Conservation (phyloP, 2,329 filamentous ascomycete genomes). For the Nemania sp. region DNA sequence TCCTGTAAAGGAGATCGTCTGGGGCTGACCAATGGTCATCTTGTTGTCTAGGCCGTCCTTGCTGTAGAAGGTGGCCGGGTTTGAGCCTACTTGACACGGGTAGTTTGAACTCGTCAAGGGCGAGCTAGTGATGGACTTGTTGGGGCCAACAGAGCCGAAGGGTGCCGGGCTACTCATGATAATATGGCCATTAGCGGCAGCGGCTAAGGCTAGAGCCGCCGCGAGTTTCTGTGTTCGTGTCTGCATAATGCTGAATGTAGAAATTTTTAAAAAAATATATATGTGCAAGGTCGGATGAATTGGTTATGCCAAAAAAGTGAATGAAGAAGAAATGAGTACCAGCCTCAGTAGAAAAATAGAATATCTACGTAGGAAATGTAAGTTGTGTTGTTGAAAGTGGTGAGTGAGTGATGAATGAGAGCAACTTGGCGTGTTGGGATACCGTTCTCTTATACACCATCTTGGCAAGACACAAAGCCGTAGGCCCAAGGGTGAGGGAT, state of each 20-base stretch:
- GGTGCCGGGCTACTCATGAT: constrained; percentile 64
- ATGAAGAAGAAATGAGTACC: constrained; percentile 32
- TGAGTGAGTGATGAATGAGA: constrained; percentile 13
- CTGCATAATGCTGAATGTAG: constrained; percentile 55
- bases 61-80: constrained; percentile 48
- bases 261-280: constrained; percentile 9
- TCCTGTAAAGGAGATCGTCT: constrained; percentile 68
- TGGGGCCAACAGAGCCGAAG: constrained; percentile 54
- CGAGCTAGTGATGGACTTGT: constrained; percentile 60
- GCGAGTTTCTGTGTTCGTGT: constrained; percentile 47
- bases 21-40: constrained; percentile 55
- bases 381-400: constrained; percentile 1
- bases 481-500: background rate
- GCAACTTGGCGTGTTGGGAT: constrained; percentile 8
- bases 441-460: constrained; percentile 31
- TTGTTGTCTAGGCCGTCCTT: constrained; percentile 59
- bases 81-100: constrained; percentile 70
- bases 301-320: background rate
- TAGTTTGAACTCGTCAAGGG: constrained; percentile 70
- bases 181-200: constrained; percentile 71
- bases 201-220: constrained; percentile 60
- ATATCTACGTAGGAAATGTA: constrained; percentile 15
- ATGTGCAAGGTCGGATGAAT: background rate
- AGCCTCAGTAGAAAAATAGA: constrained; percentile 26
- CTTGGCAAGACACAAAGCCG: background rate